phyloP scores from a whole-genome alignment of 2,329 filamentous ascomycete species.

The Orbilia brochopaga region DNA sequence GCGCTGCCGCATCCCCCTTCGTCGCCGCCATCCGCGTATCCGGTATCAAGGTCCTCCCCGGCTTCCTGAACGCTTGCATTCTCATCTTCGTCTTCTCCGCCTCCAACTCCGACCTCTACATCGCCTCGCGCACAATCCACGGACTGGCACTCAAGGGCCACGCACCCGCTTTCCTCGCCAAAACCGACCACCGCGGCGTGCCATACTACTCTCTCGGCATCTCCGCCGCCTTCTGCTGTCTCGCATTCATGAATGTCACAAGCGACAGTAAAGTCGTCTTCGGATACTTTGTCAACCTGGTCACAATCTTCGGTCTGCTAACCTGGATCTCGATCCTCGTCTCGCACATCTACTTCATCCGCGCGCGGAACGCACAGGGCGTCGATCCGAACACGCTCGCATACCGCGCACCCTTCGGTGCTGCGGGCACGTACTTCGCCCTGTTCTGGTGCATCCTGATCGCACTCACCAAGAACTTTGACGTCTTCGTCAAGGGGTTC shows the following conservation, averaged over 20 bases:
- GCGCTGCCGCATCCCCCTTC: slow-evolving; percentile 72
- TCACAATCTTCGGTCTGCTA: slow-evolving; percentile 70
- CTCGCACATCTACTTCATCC: slow-evolving; percentile 71
- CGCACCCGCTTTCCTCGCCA: slow-evolving; percentile 73
- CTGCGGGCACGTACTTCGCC: slow-evolving; percentile 70
- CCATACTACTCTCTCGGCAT: slow-evolving; percentile 70
- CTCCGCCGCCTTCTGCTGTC: slow-evolving; percentile 68
- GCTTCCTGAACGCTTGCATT: slow-evolving; percentile 76
- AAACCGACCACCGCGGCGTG: slow-evolving; percentile 73
- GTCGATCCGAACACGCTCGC: slow-evolving; percentile 62
- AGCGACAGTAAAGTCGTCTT: slow-evolving; percentile 67
- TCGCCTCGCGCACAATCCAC: slow-evolving; percentile 74
- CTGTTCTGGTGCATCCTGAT: slow-evolving; percentile 75
- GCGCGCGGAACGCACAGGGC: slow-evolving; percentile 67
- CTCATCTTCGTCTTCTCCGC: slow-evolving; percentile 78
- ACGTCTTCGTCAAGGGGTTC: slow-evolving; percentile 71
- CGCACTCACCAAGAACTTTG: slow-evolving; percentile 81
- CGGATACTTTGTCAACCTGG: slow-evolving; percentile 71
- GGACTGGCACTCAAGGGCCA: slow-evolving; percentile 74
- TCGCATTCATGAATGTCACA: slow-evolving; percentile 72
- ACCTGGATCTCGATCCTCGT: slow-evolving; percentile 73
- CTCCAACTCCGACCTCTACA: slow-evolving; percentile 79
- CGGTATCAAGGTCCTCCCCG: slow-evolving; percentile 68
- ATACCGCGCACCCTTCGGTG: slow-evolving; percentile 74
- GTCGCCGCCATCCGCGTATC: slow-evolving; percentile 74